Evolutionary conservation across 208 protist species (phyloP), one percentile per base, ranked within the genome.

Genomic region (Acanthamoeba quina): DNA sequence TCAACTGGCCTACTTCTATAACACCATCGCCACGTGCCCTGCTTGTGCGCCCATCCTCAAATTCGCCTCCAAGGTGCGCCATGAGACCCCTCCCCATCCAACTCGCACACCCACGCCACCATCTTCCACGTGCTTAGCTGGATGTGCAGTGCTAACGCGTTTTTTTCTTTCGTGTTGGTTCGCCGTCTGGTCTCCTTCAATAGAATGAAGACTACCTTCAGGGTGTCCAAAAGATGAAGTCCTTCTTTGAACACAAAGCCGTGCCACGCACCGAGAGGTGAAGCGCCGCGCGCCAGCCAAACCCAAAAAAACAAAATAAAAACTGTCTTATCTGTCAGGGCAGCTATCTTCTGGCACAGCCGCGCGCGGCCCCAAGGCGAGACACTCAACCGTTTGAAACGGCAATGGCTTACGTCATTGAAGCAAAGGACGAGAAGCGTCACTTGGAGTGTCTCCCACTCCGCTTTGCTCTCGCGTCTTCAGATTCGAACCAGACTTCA

Each of bases 1-100:
- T 15, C 49, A 86, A 19, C 78, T 86, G 44, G 78, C 78, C 26
- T 62, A n/a, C 52, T 86, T 86, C n/a, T 86, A 86, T 34, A 9
- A 62, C 49, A 41, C 78, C 78, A 86, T 86, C n/a, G 78, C 52
- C 49, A 86, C 31, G 11, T 64, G 52, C 26, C 47, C 78, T 7
- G 15, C 49, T 15, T 86, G 44, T 34, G 78, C 78, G 4, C 5
- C 41, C 49, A 86, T 86, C 41, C 52, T 86, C 49, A 86, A 86
- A 47, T 78, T 78, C 37, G 68, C 68, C 34, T 21, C 29, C 68
- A 78, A 72, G 64, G 64, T 72, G 26, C 60, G 26, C 26, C n/a
- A 5, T 3, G 26, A 29, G 24, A 66, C 60, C 19, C n/a, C n/a
- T n/a, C n/a, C n/a, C n/a, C n/a, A n/a, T n/a, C 60, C 37, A 37